Evolutionary conservation across 1,139 yeast genomes (phyloP).

Genomic region (Suhomyces terraborum): DNA sequence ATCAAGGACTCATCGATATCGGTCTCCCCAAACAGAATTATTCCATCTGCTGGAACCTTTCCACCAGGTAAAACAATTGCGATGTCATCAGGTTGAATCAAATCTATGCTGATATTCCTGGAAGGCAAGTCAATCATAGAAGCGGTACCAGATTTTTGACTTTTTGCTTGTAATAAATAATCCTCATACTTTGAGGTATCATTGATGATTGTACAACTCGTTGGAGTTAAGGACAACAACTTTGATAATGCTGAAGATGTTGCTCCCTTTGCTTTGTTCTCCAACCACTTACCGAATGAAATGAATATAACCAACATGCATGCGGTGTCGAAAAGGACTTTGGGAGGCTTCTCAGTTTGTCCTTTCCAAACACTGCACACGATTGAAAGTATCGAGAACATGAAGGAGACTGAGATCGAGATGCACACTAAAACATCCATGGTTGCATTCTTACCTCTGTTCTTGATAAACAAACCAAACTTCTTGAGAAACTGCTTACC

Average conservation of each 20-base stretch:
- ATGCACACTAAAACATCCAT: conserved; percentile 92
- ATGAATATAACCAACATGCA: conserved; percentile 84
- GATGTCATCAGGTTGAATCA: conserved; percentile 75
- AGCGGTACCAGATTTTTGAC: conserved; percentile 2
- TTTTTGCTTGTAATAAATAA: conserved; percentile 17
- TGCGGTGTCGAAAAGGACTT: conserved; percentile 81
- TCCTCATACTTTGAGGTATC: conserved; percentile 34
- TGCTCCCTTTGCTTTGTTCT: conserved; percentile 90
- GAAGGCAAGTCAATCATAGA: conserved; percentile 21
- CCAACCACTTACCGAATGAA: conserved; percentile 86
- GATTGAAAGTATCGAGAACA: conserved; percentile 69
- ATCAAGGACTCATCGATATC: conserved; percentile 85
- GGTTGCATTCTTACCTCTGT: conserved; percentile 68
- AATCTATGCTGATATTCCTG: conserved; percentile 60
- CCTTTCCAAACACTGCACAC: conserved; percentile 44
- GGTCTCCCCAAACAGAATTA: conserved; percentile 71
- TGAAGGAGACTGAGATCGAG: conserved; percentile 78
- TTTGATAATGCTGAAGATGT: conserved; percentile 87
- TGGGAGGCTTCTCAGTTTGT: conserved; percentile 53
- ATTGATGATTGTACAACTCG: conserved; percentile 65
- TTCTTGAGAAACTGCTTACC: conserved; percentile 67
- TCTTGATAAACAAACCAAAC: conserved; percentile 64
- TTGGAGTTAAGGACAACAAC: conserved; percentile 78
- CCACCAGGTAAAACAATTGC: conserved; percentile 83
- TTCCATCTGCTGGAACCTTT: conserved; percentile 90